These are phyloP conservation scores for Vaccinium darrowii DNA, from an alignment of 148 eudicot genomes.

Conservation along the genomic window DNA sequence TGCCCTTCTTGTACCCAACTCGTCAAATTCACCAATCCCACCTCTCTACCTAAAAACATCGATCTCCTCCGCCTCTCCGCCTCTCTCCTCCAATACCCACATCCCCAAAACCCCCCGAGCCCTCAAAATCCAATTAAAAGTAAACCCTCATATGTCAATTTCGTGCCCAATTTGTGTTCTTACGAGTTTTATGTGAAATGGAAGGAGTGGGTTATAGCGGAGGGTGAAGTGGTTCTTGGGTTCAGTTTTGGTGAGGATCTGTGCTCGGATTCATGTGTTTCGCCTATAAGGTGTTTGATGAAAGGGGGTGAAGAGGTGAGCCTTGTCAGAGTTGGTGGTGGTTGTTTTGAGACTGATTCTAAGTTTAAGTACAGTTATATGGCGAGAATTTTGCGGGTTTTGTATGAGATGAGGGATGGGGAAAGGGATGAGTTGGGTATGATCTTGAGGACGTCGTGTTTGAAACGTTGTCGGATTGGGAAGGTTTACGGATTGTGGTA, in stretches of 20 bases:
- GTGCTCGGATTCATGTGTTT: conserved; percentile 3
- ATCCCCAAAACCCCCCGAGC: not conserved
- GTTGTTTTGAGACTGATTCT: conserved; percentile 22
- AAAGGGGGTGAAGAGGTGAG: conserved; percentile 40
- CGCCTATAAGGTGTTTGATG: conserved; percentile 32
- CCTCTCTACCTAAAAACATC: conserved; percentile 77
- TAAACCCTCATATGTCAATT: conserved; percentile 11
- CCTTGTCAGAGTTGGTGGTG: conserved; percentile 47
- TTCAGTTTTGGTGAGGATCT: conserved; percentile 5
- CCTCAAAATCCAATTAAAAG: not conserved
- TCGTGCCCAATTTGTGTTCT: conserved; percentile 47
- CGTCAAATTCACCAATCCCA: conserved; percentile 45
- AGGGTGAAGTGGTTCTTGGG: conserved; percentile 35
- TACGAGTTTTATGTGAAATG: conserved; percentile 49
- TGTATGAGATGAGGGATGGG: conserved; percentile 47
- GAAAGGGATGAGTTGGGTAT: conserved; percentile 42
- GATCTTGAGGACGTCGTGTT: conserved; percentile 32
- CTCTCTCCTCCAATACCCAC: conserved; percentile 23
- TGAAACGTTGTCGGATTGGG: conserved; percentile 36
- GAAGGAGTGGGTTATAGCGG: conserved; percentile 64
- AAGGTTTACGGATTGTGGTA: conserved; percentile 70
- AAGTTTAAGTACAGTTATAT: conserved; percentile 50
- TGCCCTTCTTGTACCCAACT: conserved; percentile 81
- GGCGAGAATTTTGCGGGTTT: conserved; percentile 46
- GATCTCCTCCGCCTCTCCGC: conserved; percentile 68